A percentile compares a stretch with the other conserved stretches of the same genome.
Conservation (phyloP, 2,329 filamentous ascomycete genomes). For the Cryphonectria carpinicola region DNA sequence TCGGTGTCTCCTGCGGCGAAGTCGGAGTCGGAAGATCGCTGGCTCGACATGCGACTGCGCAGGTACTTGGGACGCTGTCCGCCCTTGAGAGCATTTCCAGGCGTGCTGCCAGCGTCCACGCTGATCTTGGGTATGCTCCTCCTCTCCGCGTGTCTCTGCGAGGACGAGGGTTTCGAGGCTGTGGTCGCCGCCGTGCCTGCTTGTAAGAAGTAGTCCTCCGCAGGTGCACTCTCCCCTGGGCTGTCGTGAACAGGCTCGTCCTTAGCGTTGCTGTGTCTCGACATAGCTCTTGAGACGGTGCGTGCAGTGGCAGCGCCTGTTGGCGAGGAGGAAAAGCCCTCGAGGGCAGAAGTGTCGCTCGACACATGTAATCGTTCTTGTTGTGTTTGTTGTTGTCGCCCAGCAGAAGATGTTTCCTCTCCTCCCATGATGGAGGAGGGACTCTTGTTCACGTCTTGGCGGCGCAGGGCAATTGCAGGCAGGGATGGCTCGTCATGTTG, state of each 20-base stretch:
- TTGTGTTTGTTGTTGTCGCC: slow-evolving; percentile 39
- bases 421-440: slow-evolving; percentile 20
- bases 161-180: slow-evolving; percentile 36
- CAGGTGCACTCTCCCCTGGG: neutral
- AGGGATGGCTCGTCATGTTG: slow-evolving; percentile 21
- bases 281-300: slow-evolving; percentile 56
- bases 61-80: slow-evolving; percentile 60
- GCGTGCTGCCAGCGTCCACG: slow-evolving; percentile 51
- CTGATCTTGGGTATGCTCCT: slow-evolving; percentile 39
- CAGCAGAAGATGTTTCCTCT: slow-evolving; percentile 23
- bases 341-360: slow-evolving; percentile 50
- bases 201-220: slow-evolving; percentile 39
- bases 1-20: slow-evolving; percentile 64
- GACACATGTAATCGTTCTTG: slow-evolving; percentile 38
- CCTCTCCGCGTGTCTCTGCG: slow-evolving; percentile 40
- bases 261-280: slow-evolving; percentile 42
- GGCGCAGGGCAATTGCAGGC: slow-evolving; percentile 9
- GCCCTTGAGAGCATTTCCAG: slow-evolving; percentile 50
- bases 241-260: slow-evolving; percentile 31
- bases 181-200: slow-evolving; percentile 36
- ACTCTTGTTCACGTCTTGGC: slow-evolving; percentile 5
- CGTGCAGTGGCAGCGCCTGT: slow-evolving; percentile 59
- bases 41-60: slow-evolving; percentile 60
- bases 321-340: slow-evolving; percentile 60
- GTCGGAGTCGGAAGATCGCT: slow-evolving; percentile 65